These are phyloP conservation scores for Didymosphaeria variabile DNA, from an alignment of 2,329 filamentous ascomycete genomes.

Conservation along the genomic window DNA sequence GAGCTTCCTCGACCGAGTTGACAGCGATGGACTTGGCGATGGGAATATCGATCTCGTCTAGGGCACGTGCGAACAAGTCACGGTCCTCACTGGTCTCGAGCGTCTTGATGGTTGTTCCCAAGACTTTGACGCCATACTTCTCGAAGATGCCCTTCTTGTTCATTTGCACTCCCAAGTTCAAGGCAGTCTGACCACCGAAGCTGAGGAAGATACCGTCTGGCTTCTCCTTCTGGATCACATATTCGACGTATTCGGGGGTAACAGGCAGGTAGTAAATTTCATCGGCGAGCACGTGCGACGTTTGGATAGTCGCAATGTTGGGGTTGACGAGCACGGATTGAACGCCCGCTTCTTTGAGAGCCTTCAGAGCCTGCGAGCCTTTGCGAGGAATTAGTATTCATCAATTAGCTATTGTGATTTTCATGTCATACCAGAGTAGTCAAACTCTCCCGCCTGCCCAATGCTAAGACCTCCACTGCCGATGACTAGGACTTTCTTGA, in stretches of 20 bases:
- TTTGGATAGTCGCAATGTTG: slow-evolving; percentile 98
- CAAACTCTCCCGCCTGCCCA: slow-evolving; percentile 97
- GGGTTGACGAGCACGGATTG: slow-evolving; percentile 94
- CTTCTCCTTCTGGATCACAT: slow-evolving; percentile 95
- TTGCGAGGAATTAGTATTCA: slow-evolving; percentile 28
- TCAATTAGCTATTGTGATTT: not conserved
- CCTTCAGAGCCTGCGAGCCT: slow-evolving; percentile 97
- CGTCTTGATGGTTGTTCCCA: slow-evolving; percentile 93
- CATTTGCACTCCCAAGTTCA: slow-evolving; percentile 98
- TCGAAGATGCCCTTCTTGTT: slow-evolving; percentile 95
- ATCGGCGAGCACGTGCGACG: slow-evolving; percentile 92
- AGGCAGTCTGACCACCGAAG: slow-evolving; percentile 95
- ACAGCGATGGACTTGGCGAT: slow-evolving; percentile 97
- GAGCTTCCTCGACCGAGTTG: slow-evolving; percentile 87
- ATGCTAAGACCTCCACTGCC: slow-evolving; percentile 95
- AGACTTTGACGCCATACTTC: slow-evolving; percentile 92
- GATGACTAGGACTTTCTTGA: slow-evolving; percentile 97
- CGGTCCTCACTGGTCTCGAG: slow-evolving; percentile 95
- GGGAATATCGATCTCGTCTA: slow-evolving; percentile 97
- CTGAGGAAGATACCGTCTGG: slow-evolving; percentile 97
- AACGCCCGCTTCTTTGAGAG: slow-evolving; percentile 93
- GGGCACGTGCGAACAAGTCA: slow-evolving; percentile 92
- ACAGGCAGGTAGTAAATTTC: slow-evolving; percentile 99
- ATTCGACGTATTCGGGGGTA: slow-evolving; percentile 95
- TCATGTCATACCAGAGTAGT: slow-evolving; percentile 82